Evolutionary conservation across 495 filamentous ascomycete genomes (phyloP).

Genomic region (Cudoniella acicularis): DNA sequence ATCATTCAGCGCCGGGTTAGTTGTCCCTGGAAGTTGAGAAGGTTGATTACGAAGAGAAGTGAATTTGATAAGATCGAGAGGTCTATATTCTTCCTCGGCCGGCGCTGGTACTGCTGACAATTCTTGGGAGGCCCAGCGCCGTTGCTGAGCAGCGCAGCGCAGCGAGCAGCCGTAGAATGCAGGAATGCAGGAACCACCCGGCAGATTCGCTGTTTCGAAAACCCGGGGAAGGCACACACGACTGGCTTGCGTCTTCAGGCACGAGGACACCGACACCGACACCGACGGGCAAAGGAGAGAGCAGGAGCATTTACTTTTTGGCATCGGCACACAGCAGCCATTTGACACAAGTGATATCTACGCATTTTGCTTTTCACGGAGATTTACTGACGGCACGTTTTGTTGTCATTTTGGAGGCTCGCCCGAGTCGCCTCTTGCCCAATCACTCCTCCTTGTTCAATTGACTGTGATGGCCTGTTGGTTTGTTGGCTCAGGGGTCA

Average conservation of each 20-base stretch:
- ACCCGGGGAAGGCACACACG: slow-evolving; percentile 21
- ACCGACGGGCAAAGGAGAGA: too few species aligned
- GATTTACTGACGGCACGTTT: slow-evolving; percentile 4
- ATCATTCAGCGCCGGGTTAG: too few species aligned
- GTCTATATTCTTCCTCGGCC: not conserved
- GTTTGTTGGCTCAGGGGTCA: not conserved
- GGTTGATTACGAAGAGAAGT: too few species aligned
- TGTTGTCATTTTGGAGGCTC: slow-evolving; percentile 17
- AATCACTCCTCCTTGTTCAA: slow-evolving; percentile 2
- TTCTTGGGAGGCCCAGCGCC: not conserved
- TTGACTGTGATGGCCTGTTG: not conserved
- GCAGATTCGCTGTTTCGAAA: slow-evolving; percentile 14
- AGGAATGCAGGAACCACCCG: slow-evolving; percentile 5
- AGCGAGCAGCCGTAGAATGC: too few species aligned
- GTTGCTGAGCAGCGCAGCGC: not conserved
- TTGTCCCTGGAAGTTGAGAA: too few species aligned
- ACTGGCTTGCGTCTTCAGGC: slow-evolving; percentile 1
- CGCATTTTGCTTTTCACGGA: slow-evolving; percentile 5
- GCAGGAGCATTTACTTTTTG: slow-evolving; percentile 2
- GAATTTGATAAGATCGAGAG: not conserved
- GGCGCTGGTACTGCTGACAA: too few species aligned
- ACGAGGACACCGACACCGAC: not conserved
- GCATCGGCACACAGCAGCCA: not conserved
- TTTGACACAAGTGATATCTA: not conserved
- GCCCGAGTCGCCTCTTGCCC: slow-evolving; percentile 3